These are phyloP conservation scores for Phytophthora litchii DNA, from an alignment of 352 stramenopile genomes.

Conservation along the genomic window DNA sequence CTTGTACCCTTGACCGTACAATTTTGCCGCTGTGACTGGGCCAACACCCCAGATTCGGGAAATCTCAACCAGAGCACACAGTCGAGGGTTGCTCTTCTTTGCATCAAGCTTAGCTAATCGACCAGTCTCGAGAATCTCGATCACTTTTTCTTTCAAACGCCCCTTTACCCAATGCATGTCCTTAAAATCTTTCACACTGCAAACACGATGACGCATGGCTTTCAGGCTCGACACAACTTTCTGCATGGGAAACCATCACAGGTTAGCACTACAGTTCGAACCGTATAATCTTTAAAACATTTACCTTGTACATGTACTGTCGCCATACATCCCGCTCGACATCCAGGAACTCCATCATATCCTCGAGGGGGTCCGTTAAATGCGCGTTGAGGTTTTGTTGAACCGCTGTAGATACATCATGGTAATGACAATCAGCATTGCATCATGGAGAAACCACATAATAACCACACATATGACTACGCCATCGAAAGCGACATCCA, in stretches of 20 bases:
- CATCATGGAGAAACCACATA: background rate
- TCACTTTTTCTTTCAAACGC: constrained; percentile 70
- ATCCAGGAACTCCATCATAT: constrained; percentile 83
- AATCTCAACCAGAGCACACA: constrained; percentile 67
- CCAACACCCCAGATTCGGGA: constrained; percentile 82
- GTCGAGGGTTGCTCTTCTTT: constrained; percentile 70
- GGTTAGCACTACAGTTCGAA: background rate
- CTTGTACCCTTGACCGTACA: constrained; percentile 81
- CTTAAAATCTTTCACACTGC: constrained; percentile 65
- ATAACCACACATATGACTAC: background rate
- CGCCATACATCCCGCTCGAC: constrained; percentile 80
- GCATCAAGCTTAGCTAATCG: constrained; percentile 78
- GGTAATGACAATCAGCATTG: background rate
- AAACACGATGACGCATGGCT: constrained; percentile 60
- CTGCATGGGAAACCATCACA: constrained; percentile 22
- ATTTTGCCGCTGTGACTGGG: constrained; percentile 69
- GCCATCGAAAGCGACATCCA: too few species aligned
- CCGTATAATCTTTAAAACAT: background rate
- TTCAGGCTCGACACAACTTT: constrained; percentile 82
- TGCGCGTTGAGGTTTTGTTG: constrained; percentile 78
- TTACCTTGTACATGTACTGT: constrained; percentile 85
- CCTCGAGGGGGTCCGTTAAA: constrained; percentile 74
- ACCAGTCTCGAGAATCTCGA: constrained; percentile 78
- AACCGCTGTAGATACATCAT: constrained; percentile 46
- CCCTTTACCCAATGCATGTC: constrained; percentile 72